phyloP scores from a whole-genome alignment of 371 early-diverging fungal species.

The Zychaea mexicana region DNA sequence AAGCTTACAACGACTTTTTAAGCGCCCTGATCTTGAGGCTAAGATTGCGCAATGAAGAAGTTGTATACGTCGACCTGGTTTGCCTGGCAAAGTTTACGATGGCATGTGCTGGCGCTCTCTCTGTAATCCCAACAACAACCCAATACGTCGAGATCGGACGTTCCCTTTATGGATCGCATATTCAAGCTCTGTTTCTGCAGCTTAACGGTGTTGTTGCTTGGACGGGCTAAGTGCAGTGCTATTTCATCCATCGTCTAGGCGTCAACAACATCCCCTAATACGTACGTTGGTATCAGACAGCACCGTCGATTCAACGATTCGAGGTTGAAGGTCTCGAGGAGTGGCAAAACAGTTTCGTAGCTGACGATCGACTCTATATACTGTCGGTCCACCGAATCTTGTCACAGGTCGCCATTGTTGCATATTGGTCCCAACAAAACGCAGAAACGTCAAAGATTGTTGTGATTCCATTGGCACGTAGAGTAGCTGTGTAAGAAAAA shows the following conservation, averaged over 20 bases:
- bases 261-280: background rate
- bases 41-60: conserved; percentile 4
- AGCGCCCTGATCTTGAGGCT: background rate
- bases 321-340: background rate
- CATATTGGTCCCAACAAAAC: background rate
- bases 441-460: background rate
- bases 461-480: too few species aligned
- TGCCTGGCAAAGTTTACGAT: too few species aligned
- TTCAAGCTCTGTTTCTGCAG: background rate
- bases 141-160: too few species aligned
- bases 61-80: too few species aligned
- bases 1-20: background rate
- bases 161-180: background rate
- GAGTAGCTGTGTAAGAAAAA: too few species aligned
- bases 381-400: background rate
- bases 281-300: background rate
- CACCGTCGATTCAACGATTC: background rate
- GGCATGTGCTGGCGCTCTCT: too few species aligned
- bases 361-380: background rate
- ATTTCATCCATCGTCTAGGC: background rate
- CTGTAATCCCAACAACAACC: too few species aligned
- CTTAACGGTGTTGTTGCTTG: background rate
- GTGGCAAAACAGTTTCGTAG: background rate
- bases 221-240: background rate
- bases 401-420: background rate